These are phyloP conservation scores for Atalantia buxifolia DNA, from an alignment of 345 rosid species.

Conservation along the genomic window DNA sequence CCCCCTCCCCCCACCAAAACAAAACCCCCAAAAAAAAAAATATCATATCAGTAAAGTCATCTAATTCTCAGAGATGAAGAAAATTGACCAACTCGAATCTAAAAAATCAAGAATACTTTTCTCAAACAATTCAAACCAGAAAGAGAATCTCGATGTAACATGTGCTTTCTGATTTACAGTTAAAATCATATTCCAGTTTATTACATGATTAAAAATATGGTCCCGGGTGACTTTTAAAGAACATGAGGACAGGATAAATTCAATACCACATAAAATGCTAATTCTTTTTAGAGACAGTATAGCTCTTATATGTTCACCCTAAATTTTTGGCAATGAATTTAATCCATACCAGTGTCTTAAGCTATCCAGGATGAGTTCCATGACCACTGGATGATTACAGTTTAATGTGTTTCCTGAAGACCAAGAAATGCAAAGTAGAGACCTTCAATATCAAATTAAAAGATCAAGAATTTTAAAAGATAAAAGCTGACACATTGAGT, in stretches of 20 bases:
- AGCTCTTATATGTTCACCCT: neutral
- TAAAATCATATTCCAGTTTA: neutral
- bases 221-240: neutral
- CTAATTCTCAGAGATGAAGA: neutral
- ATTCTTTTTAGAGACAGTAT: neutral
- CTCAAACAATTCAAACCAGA: neutral
- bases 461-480: neutral
- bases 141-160: neutral
- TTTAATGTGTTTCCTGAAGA: conserved; percentile 83
- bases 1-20: too few species aligned
- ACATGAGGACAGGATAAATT: neutral
- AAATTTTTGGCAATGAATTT: conserved; percentile 1
- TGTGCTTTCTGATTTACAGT: neutral
- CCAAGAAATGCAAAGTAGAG: conserved; percentile 21
- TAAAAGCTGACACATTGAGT: neutral
- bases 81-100: neutral
- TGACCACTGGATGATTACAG: conserved; percentile 91
- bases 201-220: neutral
- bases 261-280: neutral
- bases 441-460: neutral
- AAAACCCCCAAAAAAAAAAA: neutral
- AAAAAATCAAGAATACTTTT: neutral
- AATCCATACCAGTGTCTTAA: conserved; percentile 81
- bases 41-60: neutral
- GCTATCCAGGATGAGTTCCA: conserved; percentile 87